phyloP scores from a whole-genome alignment of 2,329 filamentous ascomycete species.

The Tricladium varicosporioides region DNA sequence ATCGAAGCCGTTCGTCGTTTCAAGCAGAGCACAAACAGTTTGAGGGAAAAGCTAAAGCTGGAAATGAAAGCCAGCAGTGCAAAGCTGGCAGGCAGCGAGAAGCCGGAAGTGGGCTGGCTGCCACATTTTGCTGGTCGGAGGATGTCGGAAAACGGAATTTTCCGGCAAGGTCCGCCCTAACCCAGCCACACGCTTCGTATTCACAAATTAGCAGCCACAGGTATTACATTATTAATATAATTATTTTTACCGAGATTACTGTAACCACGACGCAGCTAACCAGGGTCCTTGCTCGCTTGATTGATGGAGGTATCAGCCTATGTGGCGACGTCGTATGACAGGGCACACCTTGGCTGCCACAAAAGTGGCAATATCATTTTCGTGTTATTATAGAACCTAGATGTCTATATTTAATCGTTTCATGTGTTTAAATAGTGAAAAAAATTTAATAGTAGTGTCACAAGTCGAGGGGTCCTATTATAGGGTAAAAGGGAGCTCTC shows the following conservation, averaged over 20 bases:
- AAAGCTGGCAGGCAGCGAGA: constrained; percentile 1
- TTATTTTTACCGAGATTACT: constrained; percentile 3
- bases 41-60: constrained; percentile 12
- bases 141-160: constrained; percentile 17
- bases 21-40: too few relatives aligned
- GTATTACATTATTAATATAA: background rate
- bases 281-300: constrained; percentile 4
- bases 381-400: background rate
- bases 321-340: background rate
- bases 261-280: background rate
- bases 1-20: too few relatives aligned
- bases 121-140: constrained; percentile 15
- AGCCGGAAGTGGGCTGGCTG: constrained; percentile 5
- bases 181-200: constrained; percentile 3
- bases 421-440: constrained; percentile 6
- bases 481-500: constrained; percentile 6
- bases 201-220: constrained; percentile 16
- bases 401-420: constrained; percentile 4
- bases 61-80: constrained; percentile 15
- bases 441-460: constrained; percentile 1
- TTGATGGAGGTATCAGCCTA: constrained; percentile 5
- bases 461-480: constrained; percentile 2
- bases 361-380: constrained; percentile 1
- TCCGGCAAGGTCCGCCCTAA: constrained; percentile 8
- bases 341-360: background rate